A percentile compares a stretch with the other conserved stretches of the same genome.
Evolutionary conservation across 768 basidiomycete genomes (phyloP).

Genomic region (Calocybe cyanea): DNA sequence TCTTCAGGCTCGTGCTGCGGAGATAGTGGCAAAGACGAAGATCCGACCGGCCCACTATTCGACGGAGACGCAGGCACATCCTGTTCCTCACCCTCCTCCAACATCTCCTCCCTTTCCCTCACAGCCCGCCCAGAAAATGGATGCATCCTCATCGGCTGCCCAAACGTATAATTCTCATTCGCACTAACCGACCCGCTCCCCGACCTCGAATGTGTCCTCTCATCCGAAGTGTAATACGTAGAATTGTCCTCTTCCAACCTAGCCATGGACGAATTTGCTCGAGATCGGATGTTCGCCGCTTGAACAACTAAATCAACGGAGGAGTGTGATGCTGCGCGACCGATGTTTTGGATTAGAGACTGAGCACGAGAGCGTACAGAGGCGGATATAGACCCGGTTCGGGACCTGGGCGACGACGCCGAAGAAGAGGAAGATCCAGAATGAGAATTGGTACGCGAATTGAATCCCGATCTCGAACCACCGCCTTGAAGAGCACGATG

Average conservation of each 20-base stretch:
- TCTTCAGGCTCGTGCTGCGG: not conserved
- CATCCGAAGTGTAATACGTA: constrained; percentile 27
- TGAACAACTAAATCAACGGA: constrained; percentile 55
- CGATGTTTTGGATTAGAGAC: constrained; percentile 62
- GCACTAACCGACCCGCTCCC: constrained; percentile 49
- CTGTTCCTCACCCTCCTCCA: constrained; percentile 19
- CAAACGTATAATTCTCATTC: constrained; percentile 74
- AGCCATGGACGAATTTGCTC: constrained; percentile 67
- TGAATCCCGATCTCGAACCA: constrained; percentile 28
- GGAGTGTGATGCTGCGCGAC: constrained; percentile 56
- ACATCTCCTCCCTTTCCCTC: constrained; percentile 17
- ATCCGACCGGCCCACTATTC: too few species aligned
- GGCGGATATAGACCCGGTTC: constrained; percentile 38
- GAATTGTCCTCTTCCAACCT: constrained; percentile 57
- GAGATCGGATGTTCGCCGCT: constrained; percentile 38
- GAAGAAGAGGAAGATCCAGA: constrained; percentile 38
- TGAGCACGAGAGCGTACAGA: constrained; percentile 62
- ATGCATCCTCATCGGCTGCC: constrained; percentile 47
- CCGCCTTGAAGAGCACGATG: constrained; percentile 26
- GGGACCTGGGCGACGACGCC: constrained; percentile 41
- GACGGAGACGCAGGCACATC: too few species aligned
- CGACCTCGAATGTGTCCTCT: constrained; percentile 40
- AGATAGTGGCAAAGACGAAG: too few species aligned
- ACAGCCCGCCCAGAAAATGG: constrained; percentile 24
- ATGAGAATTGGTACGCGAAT: constrained; percentile 28